A percentile compares a stretch with the other conserved stretches of the same genome.
Evolutionary conservation across 441 rosid species (phyloP).

Genomic region (Arabidopsis hybrid): DNA sequence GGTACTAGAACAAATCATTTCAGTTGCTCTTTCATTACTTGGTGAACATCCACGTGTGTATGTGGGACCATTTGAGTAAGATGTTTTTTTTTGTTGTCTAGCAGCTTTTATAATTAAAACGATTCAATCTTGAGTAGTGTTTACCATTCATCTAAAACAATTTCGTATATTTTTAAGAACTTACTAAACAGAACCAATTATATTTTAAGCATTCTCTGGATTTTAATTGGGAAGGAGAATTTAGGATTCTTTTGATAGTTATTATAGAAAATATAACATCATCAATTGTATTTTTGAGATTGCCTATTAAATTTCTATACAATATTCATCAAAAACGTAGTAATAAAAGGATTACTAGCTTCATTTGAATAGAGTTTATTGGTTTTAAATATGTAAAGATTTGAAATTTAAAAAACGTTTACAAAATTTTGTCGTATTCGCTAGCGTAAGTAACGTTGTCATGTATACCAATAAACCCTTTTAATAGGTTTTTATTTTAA

Average conservation of each 20-base stretch:
- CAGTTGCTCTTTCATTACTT: background rate
- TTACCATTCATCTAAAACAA: background rate
- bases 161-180: background rate
- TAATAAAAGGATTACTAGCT: background rate
- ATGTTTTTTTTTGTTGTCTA: too few relatives aligned
- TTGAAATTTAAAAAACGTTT: background rate
- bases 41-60: slow-evolving; percentile 4
- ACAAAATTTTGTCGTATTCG: background rate
- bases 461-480: background rate
- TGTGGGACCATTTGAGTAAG: background rate
- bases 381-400: background rate
- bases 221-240: too few relatives aligned
- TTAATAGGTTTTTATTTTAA: background rate
- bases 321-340: background rate
- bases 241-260: background rate
- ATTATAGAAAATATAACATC: background rate
- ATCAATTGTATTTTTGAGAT: background rate
- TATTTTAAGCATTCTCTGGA: too few relatives aligned
- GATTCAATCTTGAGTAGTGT: too few relatives aligned
- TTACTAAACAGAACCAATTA: background rate
- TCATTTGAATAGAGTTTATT: background rate
- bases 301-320: background rate
- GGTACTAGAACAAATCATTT: slow-evolving; percentile 20
- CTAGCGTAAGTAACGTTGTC: background rate
- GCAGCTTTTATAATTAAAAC: too few relatives aligned